Evolutionary conservation across 768 basidiomycete species (phyloP).

Genomic region (Candolleomyces efflorescens): DNA sequence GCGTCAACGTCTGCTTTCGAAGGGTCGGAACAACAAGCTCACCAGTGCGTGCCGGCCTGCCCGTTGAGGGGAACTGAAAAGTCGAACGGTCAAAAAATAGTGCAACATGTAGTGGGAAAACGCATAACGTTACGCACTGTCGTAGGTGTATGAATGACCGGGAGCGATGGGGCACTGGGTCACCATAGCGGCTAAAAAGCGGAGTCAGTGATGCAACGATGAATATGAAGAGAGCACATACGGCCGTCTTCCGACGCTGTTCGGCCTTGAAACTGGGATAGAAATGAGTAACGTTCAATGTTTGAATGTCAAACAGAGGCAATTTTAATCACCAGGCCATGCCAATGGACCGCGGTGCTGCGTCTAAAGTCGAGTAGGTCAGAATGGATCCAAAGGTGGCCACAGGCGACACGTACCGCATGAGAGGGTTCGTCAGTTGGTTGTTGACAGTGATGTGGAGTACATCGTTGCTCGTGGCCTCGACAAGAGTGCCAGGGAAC

Average conservation of each 20-base stretch:
- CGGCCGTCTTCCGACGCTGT: constrained; percentile 45
- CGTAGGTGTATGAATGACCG: constrained; percentile 15
- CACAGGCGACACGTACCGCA: constrained; percentile 20
- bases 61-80: constrained; percentile 12
- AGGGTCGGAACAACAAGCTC: no score
- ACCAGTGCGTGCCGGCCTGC: constrained; percentile 9
- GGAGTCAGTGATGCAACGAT: background rate
- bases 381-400: background rate
- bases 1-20: no score
- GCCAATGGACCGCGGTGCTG: constrained; percentile 29
- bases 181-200: constrained; percentile 5
- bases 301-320: no score
- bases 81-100: background rate
- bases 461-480: constrained; percentile 32
- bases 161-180: constrained; percentile 16
- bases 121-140: constrained; percentile 8
- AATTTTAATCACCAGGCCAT: constrained; percentile 30
- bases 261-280: constrained; percentile 33
- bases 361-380: constrained; percentile 13
- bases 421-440: constrained; percentile 24
- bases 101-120: no score
- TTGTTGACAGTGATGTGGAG: constrained; percentile 30
- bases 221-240: constrained; percentile 6
- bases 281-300: no score
- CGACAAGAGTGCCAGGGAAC: constrained; percentile 37